Percentiles rank a stretch among this genome's conserved stretches.
These are phyloP conservation scores for Tubosaeta sp. DNA, from an alignment of 768 basidiomycete species.

Conservation along the genomic window DNA sequence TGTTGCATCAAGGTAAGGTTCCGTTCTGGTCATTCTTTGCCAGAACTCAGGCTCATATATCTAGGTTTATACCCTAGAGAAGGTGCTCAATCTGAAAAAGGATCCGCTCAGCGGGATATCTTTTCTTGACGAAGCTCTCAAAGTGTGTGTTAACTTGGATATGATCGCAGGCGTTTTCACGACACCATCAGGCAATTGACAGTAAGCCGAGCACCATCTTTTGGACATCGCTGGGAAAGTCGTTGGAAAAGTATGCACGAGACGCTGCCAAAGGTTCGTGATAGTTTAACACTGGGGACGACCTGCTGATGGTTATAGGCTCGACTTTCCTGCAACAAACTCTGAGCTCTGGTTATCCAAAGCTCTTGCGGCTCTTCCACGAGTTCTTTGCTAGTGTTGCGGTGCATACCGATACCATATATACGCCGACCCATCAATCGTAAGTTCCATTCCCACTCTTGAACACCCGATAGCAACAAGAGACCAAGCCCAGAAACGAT, in stretches of 20 bases:
- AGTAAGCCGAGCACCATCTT: conserved; percentile 89
- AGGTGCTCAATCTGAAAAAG: conserved; percentile 85
- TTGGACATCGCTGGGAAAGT: conserved; percentile 78
- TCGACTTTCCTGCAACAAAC: conserved; percentile 92
- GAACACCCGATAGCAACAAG: conserved; percentile 3
- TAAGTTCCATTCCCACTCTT: conserved; percentile 25
- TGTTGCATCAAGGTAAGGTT: conserved; percentile 79
- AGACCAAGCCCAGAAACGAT: conserved; percentile 81
- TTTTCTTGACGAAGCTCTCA: conserved; percentile 93
- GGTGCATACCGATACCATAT: conserved; percentile 92
- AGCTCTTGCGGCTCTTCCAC: conserved; percentile 86
- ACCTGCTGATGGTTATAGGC: conserved; percentile 39
- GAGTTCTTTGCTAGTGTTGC: conserved; percentile 96
- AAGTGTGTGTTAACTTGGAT: conserved; percentile 43
- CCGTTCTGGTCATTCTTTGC: no score
- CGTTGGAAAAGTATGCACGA: conserved; percentile 77
- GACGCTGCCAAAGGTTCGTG: conserved; percentile 73
- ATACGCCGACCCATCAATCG: conserved; percentile 83
- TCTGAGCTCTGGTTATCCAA: conserved; percentile 80
- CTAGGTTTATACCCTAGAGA: conserved; percentile 92
- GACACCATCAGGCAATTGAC: conserved; percentile 62
- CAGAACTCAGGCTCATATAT: background rate
- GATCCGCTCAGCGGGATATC: conserved; percentile 69
- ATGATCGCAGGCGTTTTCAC: background rate
- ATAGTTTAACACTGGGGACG: background rate